Percentiles rank a stretch among this genome's conserved stretches.
These are phyloP conservation scores for Rosa hybrid DNA, from an alignment of 331 rosid species.

Conservation along the genomic window DNA sequence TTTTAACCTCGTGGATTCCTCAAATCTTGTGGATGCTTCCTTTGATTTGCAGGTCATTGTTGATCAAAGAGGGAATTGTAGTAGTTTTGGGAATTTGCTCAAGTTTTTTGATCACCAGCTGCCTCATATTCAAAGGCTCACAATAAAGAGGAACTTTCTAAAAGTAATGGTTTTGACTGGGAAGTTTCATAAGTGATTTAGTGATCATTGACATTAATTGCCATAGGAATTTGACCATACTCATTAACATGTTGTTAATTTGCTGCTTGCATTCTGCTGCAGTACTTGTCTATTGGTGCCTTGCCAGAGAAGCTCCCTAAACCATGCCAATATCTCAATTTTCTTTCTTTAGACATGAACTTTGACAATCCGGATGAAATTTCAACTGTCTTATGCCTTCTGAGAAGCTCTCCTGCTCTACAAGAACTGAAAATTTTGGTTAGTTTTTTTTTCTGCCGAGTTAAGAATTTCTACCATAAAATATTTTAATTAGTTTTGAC, in stretches of 20 bases:
- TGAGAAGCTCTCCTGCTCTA: not conserved
- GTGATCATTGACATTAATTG: not conserved
- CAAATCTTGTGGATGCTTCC: slow-evolving; percentile 27
- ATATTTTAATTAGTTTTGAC: not conserved
- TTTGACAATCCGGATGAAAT: not conserved
- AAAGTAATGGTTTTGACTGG: not conserved
- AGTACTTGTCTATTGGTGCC: not conserved
- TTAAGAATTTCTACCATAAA: not conserved
- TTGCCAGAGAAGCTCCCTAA: not conserved
- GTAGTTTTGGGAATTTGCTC: slow-evolving; percentile 41
- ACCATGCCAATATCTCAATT: not conserved
- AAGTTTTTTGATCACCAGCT: slow-evolving; percentile 43
- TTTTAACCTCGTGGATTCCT: slow-evolving; percentile 45
- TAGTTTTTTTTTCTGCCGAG: not conserved
- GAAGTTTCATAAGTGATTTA: not conserved
- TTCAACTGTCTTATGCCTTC: not conserved
- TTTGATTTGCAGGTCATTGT: slow-evolving; percentile 21
- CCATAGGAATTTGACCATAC: not conserved
- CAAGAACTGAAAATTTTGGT: not conserved
- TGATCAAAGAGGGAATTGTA: slow-evolving; percentile 22
- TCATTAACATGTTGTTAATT: not conserved
- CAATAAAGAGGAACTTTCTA: not conserved
- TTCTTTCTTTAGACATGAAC: not conserved
- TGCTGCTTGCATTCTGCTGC: not conserved
- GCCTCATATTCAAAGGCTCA: slow-evolving; percentile 43